Evolutionary conservation across 1,139 yeast genomes (phyloP).

Genomic region (Sugiyamaella japonica): DNA sequence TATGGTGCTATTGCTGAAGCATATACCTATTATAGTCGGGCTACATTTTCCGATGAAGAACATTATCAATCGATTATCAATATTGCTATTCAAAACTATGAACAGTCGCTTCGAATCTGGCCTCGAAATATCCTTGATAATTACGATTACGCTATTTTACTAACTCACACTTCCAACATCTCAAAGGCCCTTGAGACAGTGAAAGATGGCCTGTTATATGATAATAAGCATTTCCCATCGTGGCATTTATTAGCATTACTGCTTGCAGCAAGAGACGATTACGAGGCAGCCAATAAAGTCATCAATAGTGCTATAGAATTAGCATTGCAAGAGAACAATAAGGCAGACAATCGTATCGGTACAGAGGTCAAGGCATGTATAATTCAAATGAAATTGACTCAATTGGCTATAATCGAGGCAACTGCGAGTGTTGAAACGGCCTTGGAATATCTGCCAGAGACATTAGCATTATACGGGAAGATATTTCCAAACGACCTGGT

Average conservation of each 20-base stretch:
- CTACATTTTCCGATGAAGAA: slow-evolving; percentile 25
- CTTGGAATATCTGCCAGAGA: slow-evolving; percentile 63
- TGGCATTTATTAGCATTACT: slow-evolving; percentile 56
- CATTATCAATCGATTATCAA: slow-evolving; percentile 26
- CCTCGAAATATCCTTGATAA: slow-evolving; percentile 26
- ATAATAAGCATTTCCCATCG: slow-evolving; percentile 47
- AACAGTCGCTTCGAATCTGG: slow-evolving; percentile 27
- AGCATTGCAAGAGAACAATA: slow-evolving; percentile 12
- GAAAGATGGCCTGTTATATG: slow-evolving; percentile 41
- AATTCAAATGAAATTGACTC: slow-evolving; percentile 73
- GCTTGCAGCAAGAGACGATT: slow-evolving; percentile 54
- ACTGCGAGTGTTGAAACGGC: slow-evolving; percentile 61
- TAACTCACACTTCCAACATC: slow-evolving; percentile 34
- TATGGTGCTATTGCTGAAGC: slow-evolving; percentile 34
- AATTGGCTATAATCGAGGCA: slow-evolving; percentile 67
- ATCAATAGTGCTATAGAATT: slow-evolving; percentile 44
- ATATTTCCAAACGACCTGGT: slow-evolving; percentile 44
- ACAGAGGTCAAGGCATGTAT: slow-evolving; percentile 54
- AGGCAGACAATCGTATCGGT: slow-evolving; percentile 16
- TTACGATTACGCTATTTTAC: slow-evolving; percentile 36
- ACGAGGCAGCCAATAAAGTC: slow-evolving; percentile 47
- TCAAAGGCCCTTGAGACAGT: slow-evolving; percentile 38
- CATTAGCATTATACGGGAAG: slow-evolving; percentile 59
- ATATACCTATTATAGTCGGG: slow-evolving; percentile 29
- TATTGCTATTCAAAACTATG: slow-evolving; percentile 32